Percentiles rank a stretch among this genome's conserved stretches.
phyloP scores from a whole-genome alignment of 352 stramenopile species.

The Elongisporangium prolatum region DNA sequence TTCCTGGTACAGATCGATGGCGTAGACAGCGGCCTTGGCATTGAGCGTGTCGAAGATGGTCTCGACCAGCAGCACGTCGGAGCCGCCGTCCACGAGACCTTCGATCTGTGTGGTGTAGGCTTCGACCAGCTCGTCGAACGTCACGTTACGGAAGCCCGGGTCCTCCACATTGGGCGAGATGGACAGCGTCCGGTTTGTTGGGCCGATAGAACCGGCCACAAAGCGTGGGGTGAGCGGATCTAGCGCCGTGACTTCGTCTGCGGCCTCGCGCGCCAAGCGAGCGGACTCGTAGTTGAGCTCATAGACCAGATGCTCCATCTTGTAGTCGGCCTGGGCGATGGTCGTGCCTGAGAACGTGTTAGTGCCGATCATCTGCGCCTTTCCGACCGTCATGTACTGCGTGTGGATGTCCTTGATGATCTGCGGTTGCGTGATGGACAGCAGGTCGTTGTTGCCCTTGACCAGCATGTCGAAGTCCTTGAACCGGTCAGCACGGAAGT shows the following conservation, averaged over 20 bases:
- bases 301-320: slow-evolving; percentile 95
- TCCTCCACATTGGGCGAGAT: slow-evolving; percentile 96
- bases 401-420: slow-evolving; percentile 95
- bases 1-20: slow-evolving; percentile 92
- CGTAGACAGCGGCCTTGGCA: slow-evolving; percentile 95
- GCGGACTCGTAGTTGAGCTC: slow-evolving; percentile 95
- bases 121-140: slow-evolving; percentile 96
- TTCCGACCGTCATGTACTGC: slow-evolving; percentile 92
- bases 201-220: slow-evolving; percentile 94
- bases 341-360: slow-evolving; percentile 97
- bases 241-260: slow-evolving; percentile 91
- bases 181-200: slow-evolving; percentile 94
- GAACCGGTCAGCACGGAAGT: slow-evolving; percentile 95
- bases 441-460: slow-evolving; percentile 97
- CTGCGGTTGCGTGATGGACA: slow-evolving; percentile 93
- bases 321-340: slow-evolving; percentile 96
- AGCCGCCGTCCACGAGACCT: slow-evolving; percentile 92
- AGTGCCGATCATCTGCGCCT: slow-evolving; percentile 94
- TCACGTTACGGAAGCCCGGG: slow-evolving; percentile 92
- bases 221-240: slow-evolving; percentile 93
- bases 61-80: slow-evolving; percentile 96
- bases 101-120: slow-evolving; percentile 96
- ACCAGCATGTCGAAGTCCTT: slow-evolving; percentile 89
- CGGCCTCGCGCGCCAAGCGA: slow-evolving; percentile 87
- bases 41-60: slow-evolving; percentile 99